These are phyloP conservation scores for Apiospora aurea DNA, from an alignment of 2,329 filamentous ascomycete species.

Conservation along the genomic window DNA sequence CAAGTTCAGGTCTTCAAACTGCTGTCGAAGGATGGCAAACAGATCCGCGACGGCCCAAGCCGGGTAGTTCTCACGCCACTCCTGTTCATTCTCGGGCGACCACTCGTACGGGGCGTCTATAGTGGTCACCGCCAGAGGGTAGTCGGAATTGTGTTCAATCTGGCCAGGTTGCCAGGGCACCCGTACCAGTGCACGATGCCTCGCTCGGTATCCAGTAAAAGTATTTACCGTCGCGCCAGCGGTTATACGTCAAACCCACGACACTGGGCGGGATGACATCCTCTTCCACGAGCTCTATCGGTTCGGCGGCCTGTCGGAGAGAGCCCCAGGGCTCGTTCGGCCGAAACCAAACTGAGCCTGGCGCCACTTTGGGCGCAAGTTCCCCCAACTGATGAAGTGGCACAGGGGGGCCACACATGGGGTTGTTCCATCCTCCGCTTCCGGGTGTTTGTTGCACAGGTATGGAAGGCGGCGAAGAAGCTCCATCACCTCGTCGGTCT, in stretches of 20 bases:
- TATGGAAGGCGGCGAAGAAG: conserved; percentile 24
- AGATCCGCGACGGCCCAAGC: not conserved
- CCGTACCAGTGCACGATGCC: conserved; percentile 23
- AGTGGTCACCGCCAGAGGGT: no score
- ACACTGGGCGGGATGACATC: conserved; percentile 21
- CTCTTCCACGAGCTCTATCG: not conserved
- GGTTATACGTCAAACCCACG: conserved; percentile 6
- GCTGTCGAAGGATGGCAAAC: not conserved
- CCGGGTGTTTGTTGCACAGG: not conserved
- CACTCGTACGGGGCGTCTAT: not conserved
- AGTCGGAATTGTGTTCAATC: not conserved
- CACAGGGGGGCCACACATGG: not conserved
- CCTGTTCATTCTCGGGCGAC: not conserved
- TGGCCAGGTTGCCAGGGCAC: not conserved
- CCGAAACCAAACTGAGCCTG: not conserved
- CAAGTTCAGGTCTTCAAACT: conserved; percentile 5
- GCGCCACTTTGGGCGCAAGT: not conserved
- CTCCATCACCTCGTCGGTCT: conserved; percentile 22
- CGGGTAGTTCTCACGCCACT: not conserved
- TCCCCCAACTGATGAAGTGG: conserved; percentile 23
- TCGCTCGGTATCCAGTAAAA: conserved; percentile 20
- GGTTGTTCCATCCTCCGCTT: not conserved
- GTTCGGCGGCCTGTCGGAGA: not conserved
- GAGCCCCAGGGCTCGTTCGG: not conserved
- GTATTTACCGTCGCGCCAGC: not conserved